Evolutionary conservation across 2,329 filamentous ascomycete genomes (phyloP).

Genomic region (Fusarium nelsonii): DNA sequence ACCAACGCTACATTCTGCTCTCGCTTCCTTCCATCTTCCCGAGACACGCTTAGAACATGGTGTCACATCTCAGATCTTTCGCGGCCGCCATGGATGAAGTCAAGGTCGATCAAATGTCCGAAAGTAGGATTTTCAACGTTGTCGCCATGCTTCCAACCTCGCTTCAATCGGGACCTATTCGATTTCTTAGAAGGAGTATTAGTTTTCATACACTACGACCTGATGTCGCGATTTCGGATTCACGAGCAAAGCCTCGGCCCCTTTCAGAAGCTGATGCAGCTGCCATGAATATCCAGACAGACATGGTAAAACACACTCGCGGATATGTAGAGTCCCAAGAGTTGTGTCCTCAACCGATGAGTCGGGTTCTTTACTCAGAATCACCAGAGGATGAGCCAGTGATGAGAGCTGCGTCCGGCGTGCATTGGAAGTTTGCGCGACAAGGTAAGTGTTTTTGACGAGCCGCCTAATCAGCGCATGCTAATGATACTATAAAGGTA

Average conservation of each 20-base stretch:
- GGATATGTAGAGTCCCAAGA: slow-evolving; percentile 19
- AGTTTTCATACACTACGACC: slow-evolving; percentile 49
- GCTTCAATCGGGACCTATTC: slow-evolving; percentile 64
- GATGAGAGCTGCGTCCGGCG: slow-evolving; percentile 48
- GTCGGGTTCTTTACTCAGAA: slow-evolving; percentile 47
- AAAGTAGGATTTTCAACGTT: slow-evolving; percentile 60
- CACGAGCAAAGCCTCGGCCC: slow-evolving; percentile 32
- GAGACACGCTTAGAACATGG: slow-evolving; percentile 25
- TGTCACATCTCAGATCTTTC: slow-evolving; percentile 32
- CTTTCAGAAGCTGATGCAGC: slow-evolving; percentile 40
- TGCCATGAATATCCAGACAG: slow-evolving; percentile 19
- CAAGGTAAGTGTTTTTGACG: slow-evolving; percentile 46
- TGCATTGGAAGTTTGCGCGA: slow-evolving; percentile 52
- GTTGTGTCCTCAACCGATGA: slow-evolving; percentile 37
- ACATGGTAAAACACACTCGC: slow-evolving; percentile 27
- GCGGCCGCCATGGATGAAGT: slow-evolving; percentile 47
- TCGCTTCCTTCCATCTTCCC: not conserved
- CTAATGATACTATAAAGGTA: slow-evolving; percentile 40
- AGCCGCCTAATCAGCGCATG: not conserved
- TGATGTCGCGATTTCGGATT: slow-evolving; percentile 24
- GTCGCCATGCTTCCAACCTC: slow-evolving; percentile 66
- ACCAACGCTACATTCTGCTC: not conserved
- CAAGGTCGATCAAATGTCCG: slow-evolving; percentile 51
- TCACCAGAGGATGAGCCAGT: slow-evolving; percentile 34
- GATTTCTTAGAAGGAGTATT: slow-evolving; percentile 60